Evolutionary conservation across 2,329 filamentous ascomycete genomes (phyloP), one percentile per base, ranked within the genome.

Genomic region (Hypocreales sp.): DNA sequence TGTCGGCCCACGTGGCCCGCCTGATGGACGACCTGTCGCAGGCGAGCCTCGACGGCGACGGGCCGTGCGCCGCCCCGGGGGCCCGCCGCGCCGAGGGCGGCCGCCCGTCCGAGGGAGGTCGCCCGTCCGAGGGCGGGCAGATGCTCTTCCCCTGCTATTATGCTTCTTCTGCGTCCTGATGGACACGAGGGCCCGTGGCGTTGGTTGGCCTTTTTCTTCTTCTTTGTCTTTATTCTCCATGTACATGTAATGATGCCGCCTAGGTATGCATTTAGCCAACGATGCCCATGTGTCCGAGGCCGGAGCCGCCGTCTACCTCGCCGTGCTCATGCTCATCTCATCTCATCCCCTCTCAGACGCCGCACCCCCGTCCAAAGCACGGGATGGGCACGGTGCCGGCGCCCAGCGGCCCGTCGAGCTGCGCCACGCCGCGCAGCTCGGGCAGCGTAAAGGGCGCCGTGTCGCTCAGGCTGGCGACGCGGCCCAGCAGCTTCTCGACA

Each of bases 401-500:
- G 15, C 41, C 42, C 19, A 44, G 22, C 2, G 38, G 28, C 18
- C 22, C 24, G 22, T 26, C n/a, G 8, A 26, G 17, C 32, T 45
- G 42, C 10, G 26, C 20, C 8, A 38, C 18, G 13, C 37, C 36
- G 12, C 29, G 22, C 14, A 43, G 14, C 24, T 34, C 17, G 0
- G 41, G 39, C 13, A 41, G 20, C 3, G 35, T 42, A 27, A 66
- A 64, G 1, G 56, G 42, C 10, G 29, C 42, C 2, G 45, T 55
- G 9, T 51, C 50, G 8, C 42, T 54, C 37, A 81, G 42, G 33
- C 58, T 68, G 5, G 67, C 53, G 8, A 84, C 70, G 21, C 79
- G 58, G 1, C 81, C 81, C 2, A 92, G 58, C 39, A 90, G 47
- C 40, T 79, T 77, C 58, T 90, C 80, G 13, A 90, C 46, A 31